Base-by-base conservation (phyloP, 202 grass and related monocot species). In the Zizania palustris region DNA sequence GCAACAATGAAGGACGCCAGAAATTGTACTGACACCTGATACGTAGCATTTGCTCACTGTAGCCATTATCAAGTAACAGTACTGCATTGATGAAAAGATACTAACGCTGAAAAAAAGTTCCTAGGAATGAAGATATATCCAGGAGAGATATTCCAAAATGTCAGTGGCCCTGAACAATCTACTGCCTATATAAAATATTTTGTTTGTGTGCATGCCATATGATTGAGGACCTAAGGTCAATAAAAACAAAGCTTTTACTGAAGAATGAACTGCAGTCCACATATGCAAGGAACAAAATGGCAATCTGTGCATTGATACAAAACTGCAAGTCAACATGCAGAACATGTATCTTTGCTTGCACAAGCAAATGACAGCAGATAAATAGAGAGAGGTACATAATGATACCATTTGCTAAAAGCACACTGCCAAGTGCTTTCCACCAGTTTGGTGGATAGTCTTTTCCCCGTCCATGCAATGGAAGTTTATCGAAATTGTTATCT, bases 341-440 rank as follows among this genome's bases (percentile, higher is more conserved):
- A 46, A 74, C 9, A 39, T 0, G 11, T 69, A 60, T 46, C 57
- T 41, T 46, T 44, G 7, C 36, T 60, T 73, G 55, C 61, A 51
- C n/a, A 64, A 73, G 20, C 38, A 3, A 71, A 80, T 46, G 39
- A 69, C 3, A 15, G 5, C 56, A 39, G 60, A 72, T 67, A 34
- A 45, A 19, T n/a, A 62, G 14, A 65, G 39, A 66, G 21, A 80
- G 57, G n/a, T 57, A 9, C 9, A 68, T 5, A 65, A 38, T 63
- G 60, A 72, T 91, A 97, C 95, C 95, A 57, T 92, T 69, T 78
- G 83, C 73, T 50, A 94, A 70, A 90, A 97, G 87, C 65, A 90
- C 87, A 78, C 84, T 60, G 77, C 86, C 91, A 85, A 94, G 89
- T 71, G 85, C 82, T 85, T 97, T 97, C 95, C 95, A 97, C 95